Evolutionary conservation across 2,329 filamentous ascomycete genomes (phyloP).

Genomic region (Pseudogymnoascus sp.): DNA sequence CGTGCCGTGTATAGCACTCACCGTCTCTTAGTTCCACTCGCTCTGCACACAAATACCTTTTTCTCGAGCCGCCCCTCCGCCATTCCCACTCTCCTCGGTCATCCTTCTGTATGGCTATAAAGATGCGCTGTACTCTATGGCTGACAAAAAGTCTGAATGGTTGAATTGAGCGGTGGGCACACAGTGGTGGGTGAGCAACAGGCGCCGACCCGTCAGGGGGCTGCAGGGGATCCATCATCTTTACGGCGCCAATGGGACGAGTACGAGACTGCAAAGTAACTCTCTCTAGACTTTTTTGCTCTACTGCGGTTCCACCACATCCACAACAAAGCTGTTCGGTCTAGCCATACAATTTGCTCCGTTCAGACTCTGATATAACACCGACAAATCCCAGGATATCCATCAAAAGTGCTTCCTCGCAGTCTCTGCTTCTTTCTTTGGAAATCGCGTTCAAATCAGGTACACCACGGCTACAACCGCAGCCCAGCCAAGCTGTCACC

Average conservation of each 20-base stretch:
- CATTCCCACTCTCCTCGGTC: background rate
- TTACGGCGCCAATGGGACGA: background rate
- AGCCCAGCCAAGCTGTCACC: background rate
- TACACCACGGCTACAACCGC: background rate
- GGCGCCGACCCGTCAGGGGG: slow-evolving; percentile 4
- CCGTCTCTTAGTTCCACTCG: too few relatives aligned
- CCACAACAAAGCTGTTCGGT: background rate
- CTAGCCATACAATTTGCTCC: background rate
- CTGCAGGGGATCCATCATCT: background rate
- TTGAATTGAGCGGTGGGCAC: background rate
- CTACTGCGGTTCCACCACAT: background rate
- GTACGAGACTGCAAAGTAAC: background rate
- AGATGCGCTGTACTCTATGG: background rate
- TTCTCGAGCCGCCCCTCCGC: background rate
- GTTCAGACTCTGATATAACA: background rate
- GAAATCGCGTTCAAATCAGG: background rate
- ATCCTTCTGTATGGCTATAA: background rate
- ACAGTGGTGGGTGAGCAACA: slow-evolving; percentile 6
- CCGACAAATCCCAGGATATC: background rate
- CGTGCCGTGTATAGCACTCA: background rate
- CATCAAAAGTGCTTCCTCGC: background rate
- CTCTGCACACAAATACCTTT: background rate
- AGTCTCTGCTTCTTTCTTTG: background rate
- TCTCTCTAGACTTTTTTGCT: background rate
- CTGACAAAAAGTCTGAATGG: background rate